These are phyloP conservation scores for Spergularia bocconei DNA, from an alignment of 148 eudicot genomes.

Conservation along the genomic window DNA sequence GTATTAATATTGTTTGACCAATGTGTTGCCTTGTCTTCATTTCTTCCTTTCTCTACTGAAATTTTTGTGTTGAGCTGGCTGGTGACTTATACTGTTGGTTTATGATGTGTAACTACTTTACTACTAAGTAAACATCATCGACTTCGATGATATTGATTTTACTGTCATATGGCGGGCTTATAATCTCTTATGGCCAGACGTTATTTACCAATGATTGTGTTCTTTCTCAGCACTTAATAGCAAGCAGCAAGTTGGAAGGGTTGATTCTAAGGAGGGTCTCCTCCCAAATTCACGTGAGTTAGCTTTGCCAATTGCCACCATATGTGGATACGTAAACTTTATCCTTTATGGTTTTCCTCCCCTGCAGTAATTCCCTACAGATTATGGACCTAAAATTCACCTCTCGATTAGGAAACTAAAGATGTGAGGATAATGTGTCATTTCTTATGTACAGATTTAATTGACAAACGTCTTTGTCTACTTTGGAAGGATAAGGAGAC, in stretches of 20 bases:
- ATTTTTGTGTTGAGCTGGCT: not conserved
- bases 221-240: conserved; percentile 54
- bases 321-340: not conserved
- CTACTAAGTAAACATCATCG: not conserved
- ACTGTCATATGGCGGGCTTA: too few relatives aligned
- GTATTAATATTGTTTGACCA: not conserved
- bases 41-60: not conserved
- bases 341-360: not conserved
- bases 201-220: conserved; percentile 17
- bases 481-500: not conserved
- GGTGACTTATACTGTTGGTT: not conserved
- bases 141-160: not conserved
- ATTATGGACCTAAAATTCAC: not conserved
- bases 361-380: not conserved
- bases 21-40: not conserved
- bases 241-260: conserved; percentile 49
- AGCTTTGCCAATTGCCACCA: not conserved
- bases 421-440: not conserved
- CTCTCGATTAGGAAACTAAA: not conserved
- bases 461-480: not conserved
- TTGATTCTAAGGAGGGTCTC: conserved; percentile 54
- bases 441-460: not conserved
- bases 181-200: conserved; percentile 2
- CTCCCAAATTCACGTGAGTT: conserved; percentile 60
- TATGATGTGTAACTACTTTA: not conserved